Conservation (phyloP, 805 yeast species). For the Saccharomycopsis malanga region DNA sequence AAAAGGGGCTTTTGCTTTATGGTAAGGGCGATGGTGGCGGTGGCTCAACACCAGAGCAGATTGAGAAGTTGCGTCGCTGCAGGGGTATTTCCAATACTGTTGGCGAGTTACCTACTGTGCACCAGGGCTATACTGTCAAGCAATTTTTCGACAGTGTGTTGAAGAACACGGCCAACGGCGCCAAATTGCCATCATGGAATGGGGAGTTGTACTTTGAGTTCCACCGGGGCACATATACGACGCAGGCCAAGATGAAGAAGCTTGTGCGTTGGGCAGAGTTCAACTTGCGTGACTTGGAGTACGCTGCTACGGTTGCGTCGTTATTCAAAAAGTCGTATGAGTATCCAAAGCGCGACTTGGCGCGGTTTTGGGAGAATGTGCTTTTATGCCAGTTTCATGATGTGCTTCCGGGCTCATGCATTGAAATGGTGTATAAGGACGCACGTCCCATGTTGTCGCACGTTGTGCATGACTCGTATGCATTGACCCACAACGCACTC, state of each 20-base stretch:
- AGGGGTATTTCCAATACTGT: slow-evolving; percentile 80
- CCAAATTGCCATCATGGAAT: slow-evolving; percentile 72
- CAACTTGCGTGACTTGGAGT: slow-evolving; percentile 79
- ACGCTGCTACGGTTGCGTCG: slow-evolving; percentile 71
- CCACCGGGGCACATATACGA: slow-evolving; percentile 95
- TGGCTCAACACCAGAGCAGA: slow-evolving; percentile 91
- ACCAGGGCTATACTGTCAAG: slow-evolving; percentile 71
- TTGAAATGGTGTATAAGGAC: slow-evolving; percentile 88
- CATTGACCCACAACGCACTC: slow-evolving; percentile 46
- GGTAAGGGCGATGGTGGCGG: slow-evolving; percentile 99
- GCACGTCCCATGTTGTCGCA: slow-evolving; percentile 70
- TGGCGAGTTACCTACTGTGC: slow-evolving; percentile 75
- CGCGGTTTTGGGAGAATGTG: slow-evolving; percentile 79
- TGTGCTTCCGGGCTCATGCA: slow-evolving; percentile 95
- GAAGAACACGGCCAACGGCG: slow-evolving; percentile 56
- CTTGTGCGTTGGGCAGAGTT: slow-evolving; percentile 72
- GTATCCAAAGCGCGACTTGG: slow-evolving; percentile 67
- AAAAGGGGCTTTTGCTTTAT: slow-evolving; percentile 71
- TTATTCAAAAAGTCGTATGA: slow-evolving; percentile 39
- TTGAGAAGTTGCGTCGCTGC: slow-evolving; percentile 86
- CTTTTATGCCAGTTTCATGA: slow-evolving; percentile 93
- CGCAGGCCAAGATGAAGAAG: slow-evolving; percentile 82
- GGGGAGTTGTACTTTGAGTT: slow-evolving; percentile 93
- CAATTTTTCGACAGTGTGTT: slow-evolving; percentile 69
- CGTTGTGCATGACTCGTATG: slow-evolving; percentile 46